Evolutionary conservation across 306 rosid species (phyloP), one percentile per base, ranked within the genome.

Genomic region (Arachis hypogaea): DNA sequence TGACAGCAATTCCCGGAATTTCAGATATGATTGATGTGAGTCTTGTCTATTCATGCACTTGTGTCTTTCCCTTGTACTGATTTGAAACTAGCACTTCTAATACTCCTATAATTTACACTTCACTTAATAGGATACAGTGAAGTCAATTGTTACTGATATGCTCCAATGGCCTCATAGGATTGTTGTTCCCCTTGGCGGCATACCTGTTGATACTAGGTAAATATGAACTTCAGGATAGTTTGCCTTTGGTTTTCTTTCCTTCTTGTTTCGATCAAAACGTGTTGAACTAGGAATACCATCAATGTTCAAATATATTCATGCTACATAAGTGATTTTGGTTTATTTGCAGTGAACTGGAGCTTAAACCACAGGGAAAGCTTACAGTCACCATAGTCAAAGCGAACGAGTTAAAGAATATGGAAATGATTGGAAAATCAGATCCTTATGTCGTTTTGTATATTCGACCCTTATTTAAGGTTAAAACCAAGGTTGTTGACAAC

Each of bases 11-110:
- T 83, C 99, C 97, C 66, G 99, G 99, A 85, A 57, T 95, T 77
- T 90, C 99, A 55, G 99, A 95, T 82, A 92, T 95, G 97, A 95
- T 95, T 80, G 93, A 90, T 75, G 99, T 92, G 88, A 90, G 97
- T 83, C 72, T 63, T 68, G 18, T 77, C 38, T 47, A 7, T 55
- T 68, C 36, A 8, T 72, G 59, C 66, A 52, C 67, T 44, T 59
- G 42, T 22, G 6, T 41, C 74, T 69, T 44, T 40, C 55, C 64
- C 43, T 18, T 55, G 40, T 16, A 2, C 36, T 38, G 49, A 36
- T 61, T 71, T 76, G 51, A 5, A 68, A 63, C 58, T 38, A 30
- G 64, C 78, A 42, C 78, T 67, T 41, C 36, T 46, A 52, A 69
- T 63, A 22, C 77, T 63, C 22, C 77, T 65, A 33, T 64, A 78